phyloP scores from a whole-genome alignment of 179 eudicot species.

The Silene noctiflora region DNA sequence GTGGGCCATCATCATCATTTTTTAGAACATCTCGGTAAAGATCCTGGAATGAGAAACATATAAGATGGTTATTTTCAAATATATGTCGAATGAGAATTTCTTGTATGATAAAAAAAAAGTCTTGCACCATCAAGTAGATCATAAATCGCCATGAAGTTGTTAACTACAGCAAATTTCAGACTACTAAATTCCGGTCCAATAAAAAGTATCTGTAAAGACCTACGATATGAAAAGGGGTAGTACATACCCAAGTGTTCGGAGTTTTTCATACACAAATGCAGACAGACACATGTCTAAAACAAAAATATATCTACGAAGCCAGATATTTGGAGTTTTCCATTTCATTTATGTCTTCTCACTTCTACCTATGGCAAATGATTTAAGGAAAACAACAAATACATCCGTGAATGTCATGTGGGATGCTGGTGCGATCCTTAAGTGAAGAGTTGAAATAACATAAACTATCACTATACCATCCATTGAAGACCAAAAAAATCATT shows the following conservation, averaged over 20 bases:
- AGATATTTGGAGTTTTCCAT: too few relatives aligned
- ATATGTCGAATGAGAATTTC: neutral
- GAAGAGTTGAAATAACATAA: too few relatives aligned
- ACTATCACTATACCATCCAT: neutral
- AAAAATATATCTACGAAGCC: too few relatives aligned
- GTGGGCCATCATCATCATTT: constrained; percentile 47
- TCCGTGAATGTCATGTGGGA: too few relatives aligned
- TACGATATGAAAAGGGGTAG: neutral
- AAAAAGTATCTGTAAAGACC: neutral
- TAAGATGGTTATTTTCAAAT: neutral
- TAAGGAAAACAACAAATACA: too few relatives aligned
- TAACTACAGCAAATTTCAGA: neutral
- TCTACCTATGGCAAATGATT: too few relatives aligned
- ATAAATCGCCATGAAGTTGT: neutral
- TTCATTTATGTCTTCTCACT: too few relatives aligned
- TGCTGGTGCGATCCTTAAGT: too few relatives aligned
- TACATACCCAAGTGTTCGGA: neutral
- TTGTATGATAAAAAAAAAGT: neutral
- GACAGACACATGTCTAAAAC: too few relatives aligned
- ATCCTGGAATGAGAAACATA: constrained; percentile 50
- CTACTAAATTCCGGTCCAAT: neutral
- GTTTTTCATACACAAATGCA: too few relatives aligned
- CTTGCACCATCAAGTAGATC: neutral
- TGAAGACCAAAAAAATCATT: neutral
- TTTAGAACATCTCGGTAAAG: constrained; percentile 68